Percentiles rank a stretch among this genome's conserved stretches.
phyloP scores from a whole-genome alignment of 106 monocot species.

The Allium sativum region DNA sequence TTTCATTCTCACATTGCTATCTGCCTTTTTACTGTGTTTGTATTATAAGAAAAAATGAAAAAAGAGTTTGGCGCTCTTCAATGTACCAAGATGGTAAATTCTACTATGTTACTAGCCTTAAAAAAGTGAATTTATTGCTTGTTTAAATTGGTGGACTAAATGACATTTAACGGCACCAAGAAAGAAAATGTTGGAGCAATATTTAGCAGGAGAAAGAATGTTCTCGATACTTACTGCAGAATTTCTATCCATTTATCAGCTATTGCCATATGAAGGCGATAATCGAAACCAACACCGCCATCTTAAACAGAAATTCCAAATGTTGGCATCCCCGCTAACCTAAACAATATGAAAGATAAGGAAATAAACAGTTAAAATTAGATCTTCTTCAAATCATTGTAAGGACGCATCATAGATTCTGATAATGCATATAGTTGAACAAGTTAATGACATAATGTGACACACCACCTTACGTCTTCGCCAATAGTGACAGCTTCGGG shows the following conservation, averaged over 20 bases:
- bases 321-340: constrained; percentile 99
- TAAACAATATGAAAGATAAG: constrained; percentile 15
- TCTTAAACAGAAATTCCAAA: constrained; percentile 82
- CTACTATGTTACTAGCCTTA: too few species aligned
- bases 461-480: constrained; percentile 79
- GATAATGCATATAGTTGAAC: constrained; percentile 5
- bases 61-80: too few species aligned
- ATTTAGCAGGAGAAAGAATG: neutral
- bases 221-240: constrained; percentile 51
- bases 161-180: too few species aligned
- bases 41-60: too few species aligned
- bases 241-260: constrained; percentile 99
- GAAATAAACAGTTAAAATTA: too few species aligned
- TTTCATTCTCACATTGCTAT: too few species aligned
- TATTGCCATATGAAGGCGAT: constrained; percentile 97
- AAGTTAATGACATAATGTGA: too few species aligned
- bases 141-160: too few species aligned
- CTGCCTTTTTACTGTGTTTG: too few species aligned
- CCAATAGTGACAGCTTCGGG: constrained; percentile 84
- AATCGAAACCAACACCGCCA: constrained; percentile 93
- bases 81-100: too few species aligned
- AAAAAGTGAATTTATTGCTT: too few species aligned
- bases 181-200: neutral
- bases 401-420: neutral
- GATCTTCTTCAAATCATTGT: neutral